Evolutionary conservation across 345 rosid species (phyloP), one percentile per base, ranked within the genome.

Genomic region (Salix dunnii): DNA sequence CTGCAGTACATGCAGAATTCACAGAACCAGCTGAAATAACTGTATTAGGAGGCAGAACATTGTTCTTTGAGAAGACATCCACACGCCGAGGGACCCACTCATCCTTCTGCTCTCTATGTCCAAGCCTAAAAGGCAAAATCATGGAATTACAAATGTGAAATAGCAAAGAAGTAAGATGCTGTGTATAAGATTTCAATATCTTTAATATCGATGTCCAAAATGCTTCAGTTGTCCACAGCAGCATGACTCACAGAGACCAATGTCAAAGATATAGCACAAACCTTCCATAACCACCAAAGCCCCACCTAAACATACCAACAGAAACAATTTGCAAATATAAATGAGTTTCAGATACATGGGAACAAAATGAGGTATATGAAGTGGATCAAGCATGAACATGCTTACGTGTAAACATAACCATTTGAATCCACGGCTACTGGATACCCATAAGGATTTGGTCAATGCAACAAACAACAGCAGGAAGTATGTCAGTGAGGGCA

Each of bases 211-310:
- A 73, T 27, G 21, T 33, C 60, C 30, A 31, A 51, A 67, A 74
- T 18, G 42, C 67, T 67, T 76, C 18, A 9, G 62, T n/a, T 68
- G 72, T 18, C 17, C 27, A 51, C 62, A 72, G 43, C 8, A 38
- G 27, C 31, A 23, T 33, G 63, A 23, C 72, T 43, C 61, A 75
- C 62, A 70, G 61, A 72, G 23, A 21, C 67, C 55, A 33, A 40
- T 9, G 14, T 49, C 46, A 78, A 38, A 51, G 38, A 75, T 73
- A 28, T 28, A 62, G 38, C 62, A 86, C 94, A 70, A 80, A 96
- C 98, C 99, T 96, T 85, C 99, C 98, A 90, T 93, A 92, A 72
- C 99, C 99, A 77, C 99, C 99, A 76, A 79, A 93, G 74, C 99
- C 99, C 99, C 99, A 96, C 87, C 99, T 96, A 81, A 78, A 81